Base-by-base conservation (phyloP, 139 green algal species). In the Chlamydomonas applanata region DNA sequence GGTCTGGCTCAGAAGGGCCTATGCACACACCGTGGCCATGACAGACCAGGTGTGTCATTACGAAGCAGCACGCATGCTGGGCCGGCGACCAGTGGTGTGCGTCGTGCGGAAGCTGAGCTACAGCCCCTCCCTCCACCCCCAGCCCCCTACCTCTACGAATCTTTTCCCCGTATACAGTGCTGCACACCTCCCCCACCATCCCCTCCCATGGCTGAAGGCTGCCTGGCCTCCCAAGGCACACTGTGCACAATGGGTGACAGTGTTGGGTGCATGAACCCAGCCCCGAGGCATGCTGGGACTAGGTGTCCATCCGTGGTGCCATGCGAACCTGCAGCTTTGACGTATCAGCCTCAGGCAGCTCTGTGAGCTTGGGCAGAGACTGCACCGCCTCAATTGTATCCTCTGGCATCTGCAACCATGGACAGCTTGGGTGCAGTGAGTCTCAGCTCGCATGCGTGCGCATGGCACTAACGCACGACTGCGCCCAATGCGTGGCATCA, bases 1-100 rank as follows among this genome's bases (percentile, higher is more conserved):
- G 7, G 92, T 97, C 57, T 89, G 66, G 19, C 75, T 73, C 66
- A 97, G 82, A 62, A 97, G 73, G 1, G 53, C 32, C 77, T 86
- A 73, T 40, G 32, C 30, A 27, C 33, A 53, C 45, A 29, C 33
- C 17, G 22, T 2, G 20, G 22, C 56, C 24, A 33, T 19, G 19
- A 20, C 19, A n/a, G n/a, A n/a, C n/a, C n/a, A n/a, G n/a, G n/a
- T n/a, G n/a, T n/a, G n/a, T n/a, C n/a, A n/a, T n/a, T 70, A 22
- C 19, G 20, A 4, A 30, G 9, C 9, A 25, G 36, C 5, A 13
- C 35, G 64, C 64, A 72, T 49, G 40, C 40, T 11, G 40, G 7
- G 40, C 40, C 7, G 40, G 40, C 40, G 7, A 49, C 40, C 40
- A 19, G 40, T 7, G 40, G 40, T 49, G 30, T 4, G 22, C 22